Conservation (phyloP, 352 stramenopile genomes). For the Pythium dissimile region DNA sequence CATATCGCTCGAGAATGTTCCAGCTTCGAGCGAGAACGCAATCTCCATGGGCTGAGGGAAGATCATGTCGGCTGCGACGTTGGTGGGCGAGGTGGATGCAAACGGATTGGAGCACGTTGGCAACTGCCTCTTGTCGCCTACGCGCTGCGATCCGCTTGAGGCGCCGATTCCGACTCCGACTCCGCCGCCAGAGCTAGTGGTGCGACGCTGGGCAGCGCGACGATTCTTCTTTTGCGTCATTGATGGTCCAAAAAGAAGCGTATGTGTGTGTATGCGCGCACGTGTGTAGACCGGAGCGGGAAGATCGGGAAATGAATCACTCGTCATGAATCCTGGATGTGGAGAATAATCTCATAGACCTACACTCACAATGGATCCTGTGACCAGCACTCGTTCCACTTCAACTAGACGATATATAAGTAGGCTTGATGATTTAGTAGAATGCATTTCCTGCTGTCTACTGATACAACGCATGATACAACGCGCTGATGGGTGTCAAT, state of each 20-base stretch:
- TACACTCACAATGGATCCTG: neutral
- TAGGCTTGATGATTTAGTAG: neutral
- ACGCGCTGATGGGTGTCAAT: too few relatives aligned
- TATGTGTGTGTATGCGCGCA: too few relatives aligned
- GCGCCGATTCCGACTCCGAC: too few relatives aligned
- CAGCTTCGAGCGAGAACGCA: slow-evolving; percentile 20
- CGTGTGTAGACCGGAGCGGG: too few relatives aligned
- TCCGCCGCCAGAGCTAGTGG: too few relatives aligned
- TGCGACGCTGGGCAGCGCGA: slow-evolving; percentile 1
- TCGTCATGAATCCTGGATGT: slow-evolving; percentile 1
- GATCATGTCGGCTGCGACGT: neutral
- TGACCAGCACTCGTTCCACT: slow-evolving; percentile 10
- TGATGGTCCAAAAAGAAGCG: too few relatives aligned
- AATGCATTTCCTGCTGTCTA: too few relatives aligned
- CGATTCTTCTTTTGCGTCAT: slow-evolving; percentile 10
- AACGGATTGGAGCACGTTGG: slow-evolving; percentile 13
- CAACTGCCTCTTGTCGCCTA: neutral
- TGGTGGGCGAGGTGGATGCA: neutral
- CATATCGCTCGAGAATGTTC: slow-evolving; percentile 20
- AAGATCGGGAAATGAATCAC: slow-evolving; percentile 8
- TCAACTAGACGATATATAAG: neutral
- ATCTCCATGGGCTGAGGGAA: slow-evolving; percentile 28
- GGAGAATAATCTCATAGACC: slow-evolving; percentile 14
- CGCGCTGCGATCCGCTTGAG: neutral
- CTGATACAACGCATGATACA: neutral